Evolutionary conservation across 2,329 filamentous ascomycete genomes (phyloP).

Genomic region (Nothophaeocryptopus gaeumannii): DNA sequence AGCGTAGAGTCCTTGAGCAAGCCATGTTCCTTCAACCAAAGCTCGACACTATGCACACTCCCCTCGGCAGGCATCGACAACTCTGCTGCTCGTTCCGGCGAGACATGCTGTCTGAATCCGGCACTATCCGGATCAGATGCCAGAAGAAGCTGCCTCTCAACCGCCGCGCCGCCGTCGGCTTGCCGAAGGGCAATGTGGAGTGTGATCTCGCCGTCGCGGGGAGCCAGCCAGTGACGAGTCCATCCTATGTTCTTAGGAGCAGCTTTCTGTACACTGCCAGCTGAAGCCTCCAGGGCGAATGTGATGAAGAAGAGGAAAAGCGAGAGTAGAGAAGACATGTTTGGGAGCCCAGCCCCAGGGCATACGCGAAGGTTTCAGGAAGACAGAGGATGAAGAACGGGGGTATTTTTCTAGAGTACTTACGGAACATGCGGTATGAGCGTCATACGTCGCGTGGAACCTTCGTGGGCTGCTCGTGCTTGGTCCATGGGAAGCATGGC

Average conservation of each 20-base stretch:
- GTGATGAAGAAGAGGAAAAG: not conserved
- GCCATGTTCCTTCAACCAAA: conserved; percentile 19
- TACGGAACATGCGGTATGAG: too few species aligned
- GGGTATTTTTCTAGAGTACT: too few species aligned
- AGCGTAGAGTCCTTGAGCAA: conserved; percentile 6
- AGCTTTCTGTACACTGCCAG: conserved; percentile 11
- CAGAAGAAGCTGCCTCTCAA: conserved; percentile 10
- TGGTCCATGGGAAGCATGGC: too few species aligned
- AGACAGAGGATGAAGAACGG: too few species aligned
- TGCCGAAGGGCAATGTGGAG: conserved; percentile 24
- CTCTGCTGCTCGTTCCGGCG: conserved; percentile 5
- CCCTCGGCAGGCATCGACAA: conserved; percentile 12
- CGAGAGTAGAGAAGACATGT: too few species aligned
- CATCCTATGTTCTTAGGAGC: conserved; percentile 15
- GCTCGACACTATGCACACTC: conserved; percentile 6
- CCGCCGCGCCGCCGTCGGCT: conserved; percentile 14
- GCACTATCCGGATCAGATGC: conserved; percentile 15
- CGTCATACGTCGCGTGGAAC: too few species aligned
- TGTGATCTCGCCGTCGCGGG: conserved; percentile 17
- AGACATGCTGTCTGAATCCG: conserved; percentile 20
- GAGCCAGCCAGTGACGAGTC: conserved; percentile 16
- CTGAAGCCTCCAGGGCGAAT: conserved; percentile 1
- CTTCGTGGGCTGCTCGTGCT: too few species aligned
- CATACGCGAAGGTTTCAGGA: too few species aligned
- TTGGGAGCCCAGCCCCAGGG: too few species aligned